Evolutionary conservation across 495 filamentous ascomycete species (phyloP).

Genomic region (Evernia prunastri): DNA sequence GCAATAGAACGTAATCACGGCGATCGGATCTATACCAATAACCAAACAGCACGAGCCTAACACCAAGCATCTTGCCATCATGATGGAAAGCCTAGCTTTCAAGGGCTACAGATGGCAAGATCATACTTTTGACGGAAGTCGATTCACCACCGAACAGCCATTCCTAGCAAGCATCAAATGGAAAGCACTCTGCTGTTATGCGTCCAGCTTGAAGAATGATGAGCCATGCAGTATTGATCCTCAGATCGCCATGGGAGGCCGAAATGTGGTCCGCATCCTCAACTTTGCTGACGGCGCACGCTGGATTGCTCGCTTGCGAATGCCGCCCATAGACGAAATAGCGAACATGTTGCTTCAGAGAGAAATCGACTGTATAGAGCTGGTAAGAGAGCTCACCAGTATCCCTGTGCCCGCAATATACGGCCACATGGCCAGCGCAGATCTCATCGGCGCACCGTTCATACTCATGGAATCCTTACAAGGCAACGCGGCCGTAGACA

Average conservation of each 20-base stretch:
- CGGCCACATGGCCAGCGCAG: neutral
- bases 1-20: too few species aligned
- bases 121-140: too few species aligned
- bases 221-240: neutral
- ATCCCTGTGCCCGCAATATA: neutral
- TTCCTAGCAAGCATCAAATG: neutral
- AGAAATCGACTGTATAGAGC: neutral
- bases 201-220: neutral
- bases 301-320: neutral
- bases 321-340: neutral
- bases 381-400: neutral
- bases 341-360: neutral
- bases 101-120: too few species aligned
- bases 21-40: too few species aligned
- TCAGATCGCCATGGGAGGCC: neutral
- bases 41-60: too few species aligned
- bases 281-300: neutral
- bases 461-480: constrained; percentile 1
- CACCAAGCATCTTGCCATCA: too few species aligned
- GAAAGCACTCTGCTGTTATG: neutral
- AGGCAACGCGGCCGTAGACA: neutral
- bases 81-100: too few species aligned
- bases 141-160: too few species aligned
- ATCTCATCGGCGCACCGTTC: neutral
- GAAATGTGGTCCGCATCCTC: neutral